These are phyloP conservation scores for Saccharomycopsis hybrid DNA, from an alignment of 1,139 yeast species.

Conservation along the genomic window DNA sequence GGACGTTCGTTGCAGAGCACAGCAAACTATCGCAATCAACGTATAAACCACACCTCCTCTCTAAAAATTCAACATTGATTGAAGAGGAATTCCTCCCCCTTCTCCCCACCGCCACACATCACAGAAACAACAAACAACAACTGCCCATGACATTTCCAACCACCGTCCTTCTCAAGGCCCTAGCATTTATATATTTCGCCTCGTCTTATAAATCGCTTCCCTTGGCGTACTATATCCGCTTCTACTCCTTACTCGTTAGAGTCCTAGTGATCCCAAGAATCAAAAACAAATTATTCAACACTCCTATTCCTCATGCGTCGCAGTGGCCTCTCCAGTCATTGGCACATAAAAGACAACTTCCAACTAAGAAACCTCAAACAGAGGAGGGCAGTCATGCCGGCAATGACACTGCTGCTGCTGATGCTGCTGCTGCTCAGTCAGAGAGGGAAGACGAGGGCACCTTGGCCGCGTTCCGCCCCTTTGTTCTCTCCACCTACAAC, in stretches of 20 bases:
- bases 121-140: too few relatives aligned
- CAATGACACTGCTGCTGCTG: constrained; percentile 4
- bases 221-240: constrained; percentile 57
- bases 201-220: constrained; percentile 55
- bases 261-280: constrained; percentile 36
- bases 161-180: background rate
- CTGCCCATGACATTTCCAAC: too few relatives aligned
- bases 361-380: constrained; percentile 10
- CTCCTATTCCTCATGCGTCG: too few relatives aligned
- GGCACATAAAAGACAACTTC: too few relatives aligned
- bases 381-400: constrained; percentile 15
- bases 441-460: constrained; percentile 22
- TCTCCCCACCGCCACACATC: too few relatives aligned
- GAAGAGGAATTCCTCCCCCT: too few relatives aligned
- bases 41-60: too few relatives aligned
- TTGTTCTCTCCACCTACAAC: constrained; percentile 48
- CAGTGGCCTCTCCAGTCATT: constrained; percentile 12
- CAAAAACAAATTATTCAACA: constrained; percentile 9
- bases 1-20: too few relatives aligned
- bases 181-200: constrained; percentile 1
- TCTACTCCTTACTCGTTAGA: constrained; percentile 42
- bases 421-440: constrained; percentile 11
- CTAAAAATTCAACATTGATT: too few relatives aligned
- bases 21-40: too few relatives aligned
- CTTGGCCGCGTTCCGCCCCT: constrained; percentile 38